Conservation (phyloP, 2,329 filamentous ascomycete species). For the Trichoderma hamatum region DNA sequence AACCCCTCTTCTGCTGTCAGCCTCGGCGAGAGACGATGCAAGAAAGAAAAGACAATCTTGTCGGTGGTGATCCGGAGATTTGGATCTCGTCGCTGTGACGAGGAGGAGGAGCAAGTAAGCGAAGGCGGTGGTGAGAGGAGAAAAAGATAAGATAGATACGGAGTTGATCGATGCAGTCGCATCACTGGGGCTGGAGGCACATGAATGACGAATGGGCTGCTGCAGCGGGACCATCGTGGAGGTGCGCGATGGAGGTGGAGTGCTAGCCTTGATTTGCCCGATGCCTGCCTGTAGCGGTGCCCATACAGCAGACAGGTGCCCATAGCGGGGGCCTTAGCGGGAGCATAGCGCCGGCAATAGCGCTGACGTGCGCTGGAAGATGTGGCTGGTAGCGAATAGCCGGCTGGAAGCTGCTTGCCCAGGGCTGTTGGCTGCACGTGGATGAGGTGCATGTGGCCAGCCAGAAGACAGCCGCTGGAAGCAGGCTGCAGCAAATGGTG, state of each 20-base stretch:
- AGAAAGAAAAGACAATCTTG: not conserved
- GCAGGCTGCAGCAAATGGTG: not conserved
- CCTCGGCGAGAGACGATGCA: not conserved
- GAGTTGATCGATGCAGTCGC: conserved; percentile 1
- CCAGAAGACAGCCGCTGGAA: not conserved
- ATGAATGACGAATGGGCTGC: not conserved
- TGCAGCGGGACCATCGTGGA: not conserved
- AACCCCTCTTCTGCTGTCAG: not conserved
- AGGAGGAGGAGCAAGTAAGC: not conserved
- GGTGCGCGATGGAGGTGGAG: not conserved
- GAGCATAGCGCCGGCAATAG: not conserved
- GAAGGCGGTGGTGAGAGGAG: conserved; percentile 24
- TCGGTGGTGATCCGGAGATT: not conserved
- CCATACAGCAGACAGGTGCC: no score
- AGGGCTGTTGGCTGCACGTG: not conserved
- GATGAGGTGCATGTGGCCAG: not conserved
- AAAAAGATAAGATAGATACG: not conserved
- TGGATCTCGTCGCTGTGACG: not conserved
- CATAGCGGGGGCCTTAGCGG: no score
- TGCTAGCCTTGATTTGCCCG: not conserved
- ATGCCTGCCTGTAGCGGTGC: not conserved
- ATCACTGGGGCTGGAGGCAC: not conserved
- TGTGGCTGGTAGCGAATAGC: not conserved
- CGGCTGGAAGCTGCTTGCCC: not conserved
- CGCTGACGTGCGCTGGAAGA: conserved; percentile 1